Evolutionary conservation across 1,284 basidiomycete genomes (phyloP).

Genomic region (Earliella scabrosa): DNA sequence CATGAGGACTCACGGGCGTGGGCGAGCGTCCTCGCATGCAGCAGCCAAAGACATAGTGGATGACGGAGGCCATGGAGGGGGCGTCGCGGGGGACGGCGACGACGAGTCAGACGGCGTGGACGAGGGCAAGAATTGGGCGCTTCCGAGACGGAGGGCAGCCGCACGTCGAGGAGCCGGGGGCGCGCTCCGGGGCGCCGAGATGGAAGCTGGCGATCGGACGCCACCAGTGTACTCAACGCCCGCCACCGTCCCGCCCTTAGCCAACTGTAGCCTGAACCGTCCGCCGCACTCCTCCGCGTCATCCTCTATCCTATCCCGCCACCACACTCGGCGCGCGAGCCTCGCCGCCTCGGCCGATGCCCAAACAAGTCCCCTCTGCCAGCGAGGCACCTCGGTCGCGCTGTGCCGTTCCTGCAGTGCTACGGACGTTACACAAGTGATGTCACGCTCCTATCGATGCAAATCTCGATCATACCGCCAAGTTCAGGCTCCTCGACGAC

Average conservation of each 20-base stretch:
- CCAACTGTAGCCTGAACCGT: not conserved
- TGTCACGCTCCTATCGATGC: not conserved
- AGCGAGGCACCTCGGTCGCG: no score
- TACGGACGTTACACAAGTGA: not conserved
- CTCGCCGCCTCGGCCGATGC: no score
- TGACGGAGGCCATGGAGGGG: constrained; percentile 29
- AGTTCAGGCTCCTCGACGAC: not conserved
- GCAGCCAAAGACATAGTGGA: constrained; percentile 30
- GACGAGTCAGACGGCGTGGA: constrained; percentile 11
- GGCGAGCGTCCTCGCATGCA: constrained; percentile 25
- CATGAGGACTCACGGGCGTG: constrained; percentile 16
- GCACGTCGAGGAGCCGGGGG: constrained; percentile 5
- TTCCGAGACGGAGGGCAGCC: constrained; percentile 17
- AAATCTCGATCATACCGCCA: not conserved
- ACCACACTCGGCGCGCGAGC: no score
- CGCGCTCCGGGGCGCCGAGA: not conserved
- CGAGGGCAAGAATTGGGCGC: constrained; percentile 19
- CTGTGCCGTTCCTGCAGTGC: no score
- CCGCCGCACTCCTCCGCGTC: not conserved
- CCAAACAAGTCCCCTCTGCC: no score
- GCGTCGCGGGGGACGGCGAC: constrained; percentile 13
- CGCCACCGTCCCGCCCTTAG: constrained; percentile 3
- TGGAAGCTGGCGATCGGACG: not conserved
- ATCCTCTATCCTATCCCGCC: no score
- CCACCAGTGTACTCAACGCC: constrained; percentile 20